Evolutionary conservation across 208 protist species (phyloP).

Genomic region (Wallacemonas sp.): DNA sequence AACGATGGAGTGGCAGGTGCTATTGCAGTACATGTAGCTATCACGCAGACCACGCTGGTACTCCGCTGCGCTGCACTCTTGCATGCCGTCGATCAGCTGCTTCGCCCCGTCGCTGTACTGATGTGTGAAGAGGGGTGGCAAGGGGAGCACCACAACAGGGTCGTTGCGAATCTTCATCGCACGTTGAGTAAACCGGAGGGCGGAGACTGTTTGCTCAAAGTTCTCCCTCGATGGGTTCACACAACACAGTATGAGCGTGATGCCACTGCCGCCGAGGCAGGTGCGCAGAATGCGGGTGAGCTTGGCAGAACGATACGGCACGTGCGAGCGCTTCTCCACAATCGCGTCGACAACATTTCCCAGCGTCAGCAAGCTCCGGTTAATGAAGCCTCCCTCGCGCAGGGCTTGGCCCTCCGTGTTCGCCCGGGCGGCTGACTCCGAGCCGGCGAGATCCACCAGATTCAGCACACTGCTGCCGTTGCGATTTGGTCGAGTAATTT

Average conservation of each 20-base stretch:
- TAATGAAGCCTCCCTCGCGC: slow-evolving; percentile 82
- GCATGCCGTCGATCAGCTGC: slow-evolving; percentile 43
- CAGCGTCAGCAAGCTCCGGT: slow-evolving; percentile 87
- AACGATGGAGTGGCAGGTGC: slow-evolving; percentile 53
- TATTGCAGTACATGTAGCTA: slow-evolving; percentile 60
- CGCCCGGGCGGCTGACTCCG: slow-evolving; percentile 71
- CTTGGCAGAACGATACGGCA: slow-evolving; percentile 90
- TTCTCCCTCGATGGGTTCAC: slow-evolving; percentile 86
- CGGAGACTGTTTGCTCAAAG: slow-evolving; percentile 84
- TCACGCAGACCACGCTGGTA: slow-evolving; percentile 79
- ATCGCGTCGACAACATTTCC: slow-evolving; percentile 90
- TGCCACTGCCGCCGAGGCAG: slow-evolving; percentile 83
- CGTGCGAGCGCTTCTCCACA: slow-evolving; percentile 54
- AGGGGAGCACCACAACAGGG: slow-evolving; percentile 77
- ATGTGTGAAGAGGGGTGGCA: slow-evolving; percentile 83
- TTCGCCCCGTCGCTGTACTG: slow-evolving; percentile 64
- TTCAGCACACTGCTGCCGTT: slow-evolving; percentile 61
- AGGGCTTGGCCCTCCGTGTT: slow-evolving; percentile 84
- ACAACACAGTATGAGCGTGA: slow-evolving; percentile 91
- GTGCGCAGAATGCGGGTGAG: slow-evolving; percentile 84
- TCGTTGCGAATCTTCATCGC: slow-evolving; percentile 91
- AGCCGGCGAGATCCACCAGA: slow-evolving; percentile 93
- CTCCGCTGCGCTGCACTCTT: slow-evolving; percentile 46
- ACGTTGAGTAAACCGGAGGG: slow-evolving; percentile 86
- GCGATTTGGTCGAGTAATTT: slow-evolving; percentile 40